A percentile compares a stretch with the other conserved stretches of the same genome.
These are phyloP conservation scores for Trapa bicornis DNA, from an alignment of 345 rosid species.

Conservation along the genomic window DNA sequence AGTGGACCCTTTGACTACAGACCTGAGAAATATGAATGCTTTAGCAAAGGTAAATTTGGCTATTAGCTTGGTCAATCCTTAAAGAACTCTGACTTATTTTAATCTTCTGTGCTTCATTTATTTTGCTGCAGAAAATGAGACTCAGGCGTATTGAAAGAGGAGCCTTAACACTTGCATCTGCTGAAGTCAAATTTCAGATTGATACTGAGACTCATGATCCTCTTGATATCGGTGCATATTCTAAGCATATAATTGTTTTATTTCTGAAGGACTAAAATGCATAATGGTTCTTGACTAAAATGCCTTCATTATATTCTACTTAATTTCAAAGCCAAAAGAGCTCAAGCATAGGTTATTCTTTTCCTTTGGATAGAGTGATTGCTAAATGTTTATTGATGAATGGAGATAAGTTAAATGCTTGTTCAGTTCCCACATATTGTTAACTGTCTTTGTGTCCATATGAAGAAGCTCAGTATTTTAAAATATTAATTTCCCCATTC, in stretches of 20 bases:
- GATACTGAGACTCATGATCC: slow-evolving; percentile 99
- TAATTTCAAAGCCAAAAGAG: not conserved
- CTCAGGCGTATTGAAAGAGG: slow-evolving; percentile 87
- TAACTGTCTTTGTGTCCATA: not conserved
- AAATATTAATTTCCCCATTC: not conserved
- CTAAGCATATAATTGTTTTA: slow-evolving; percentile 1
- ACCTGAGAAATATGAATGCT: slow-evolving; percentile 90
- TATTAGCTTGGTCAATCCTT: slow-evolving; percentile 7
- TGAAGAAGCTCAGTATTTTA: not conserved
- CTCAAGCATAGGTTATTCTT: no score
- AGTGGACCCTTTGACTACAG: slow-evolving; percentile 64
- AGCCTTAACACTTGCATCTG: slow-evolving; percentile 97
- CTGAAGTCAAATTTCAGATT: slow-evolving; percentile 95
- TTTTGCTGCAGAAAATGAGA: slow-evolving; percentile 76
- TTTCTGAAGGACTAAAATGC: not conserved
- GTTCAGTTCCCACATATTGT: not conserved
- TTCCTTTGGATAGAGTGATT: no score
- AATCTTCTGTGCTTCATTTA: slow-evolving; percentile 7
- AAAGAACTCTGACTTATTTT: slow-evolving; percentile 4
- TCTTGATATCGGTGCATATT: slow-evolving; percentile 73
- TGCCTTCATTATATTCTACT: not conserved
- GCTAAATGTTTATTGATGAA: no score
- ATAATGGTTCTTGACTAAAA: not conserved
- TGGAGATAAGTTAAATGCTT: no score
- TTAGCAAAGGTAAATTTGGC: slow-evolving; percentile 65